Evolutionary conservation across 345 rosid genomes (phyloP), one percentile per base, ranked within the genome.

Genomic region (Hibiscus trionum): DNA sequence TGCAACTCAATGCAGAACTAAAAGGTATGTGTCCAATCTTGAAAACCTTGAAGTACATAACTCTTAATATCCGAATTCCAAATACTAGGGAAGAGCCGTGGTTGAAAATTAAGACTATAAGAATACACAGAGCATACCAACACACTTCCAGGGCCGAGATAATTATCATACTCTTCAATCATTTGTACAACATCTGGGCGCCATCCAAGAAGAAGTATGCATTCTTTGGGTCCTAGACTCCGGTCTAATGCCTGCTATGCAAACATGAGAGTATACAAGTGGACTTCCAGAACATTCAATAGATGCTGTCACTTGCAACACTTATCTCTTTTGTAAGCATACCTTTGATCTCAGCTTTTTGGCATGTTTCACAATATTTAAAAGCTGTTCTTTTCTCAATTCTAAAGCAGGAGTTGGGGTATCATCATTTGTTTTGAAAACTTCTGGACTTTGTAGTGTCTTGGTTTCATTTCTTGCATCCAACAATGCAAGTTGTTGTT

Each of bases 131-230:
- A 73, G 58, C 78, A 66, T 88, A 95, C 99, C 97, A 91, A 74
- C 73, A 79, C 77, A 67, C 99, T 95, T 72, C 99, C 93, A 65
- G 97, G 93, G 73, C 99, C 97, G 77, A 95, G 96, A 87, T 90
- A 95, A 74, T 89, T 91, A 83, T 90, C 93, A 82, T 91, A 91
- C 86, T 95, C 99, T 69, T 90, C 84, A 61, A 89, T 82, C 97
- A 95, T 95, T 74, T 88, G 93, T 50, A 82, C 84, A 80, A 92
- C 86, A 79, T 89, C 97, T 17, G 93, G 79, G 49, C 97, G 97
- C 99, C 99, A 95, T 17, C 99, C 99, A 72, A 95, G 96, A 76
- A 95, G 72, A 71, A 95, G 89, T 81, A 95, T 81, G 72, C 82
- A 83, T 76, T 95, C 97, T 80, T 77, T 90, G 17, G 97, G 97